phyloP scores from a whole-genome alignment of 2,329 filamentous ascomycete species.

The Aspergillus flavus region DNA sequence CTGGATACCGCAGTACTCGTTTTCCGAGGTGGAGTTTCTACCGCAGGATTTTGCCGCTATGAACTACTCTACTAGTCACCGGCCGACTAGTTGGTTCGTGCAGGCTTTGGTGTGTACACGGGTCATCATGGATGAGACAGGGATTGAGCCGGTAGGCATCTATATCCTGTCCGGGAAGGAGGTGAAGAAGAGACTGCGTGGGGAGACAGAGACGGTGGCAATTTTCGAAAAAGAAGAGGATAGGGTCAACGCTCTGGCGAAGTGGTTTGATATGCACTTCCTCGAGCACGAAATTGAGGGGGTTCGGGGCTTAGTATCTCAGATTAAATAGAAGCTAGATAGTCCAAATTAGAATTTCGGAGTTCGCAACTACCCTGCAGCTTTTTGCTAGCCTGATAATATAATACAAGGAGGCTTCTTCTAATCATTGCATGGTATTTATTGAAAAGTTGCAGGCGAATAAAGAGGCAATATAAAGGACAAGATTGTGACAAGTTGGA shows the following conservation, averaged over 20 bases:
- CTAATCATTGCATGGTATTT: constrained; percentile 22
- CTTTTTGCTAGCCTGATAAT: constrained; percentile 9
- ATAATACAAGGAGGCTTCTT: constrained; percentile 26
- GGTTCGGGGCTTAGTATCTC: constrained; percentile 54
- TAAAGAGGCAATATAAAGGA: constrained; percentile 24
- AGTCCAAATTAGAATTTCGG: neutral
- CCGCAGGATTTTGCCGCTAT: constrained; percentile 63
- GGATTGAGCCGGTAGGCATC: constrained; percentile 54
- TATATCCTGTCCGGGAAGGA: constrained; percentile 54
- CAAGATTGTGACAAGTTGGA: constrained; percentile 25
- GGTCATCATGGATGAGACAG: constrained; percentile 56
- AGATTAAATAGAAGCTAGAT: constrained; percentile 39
- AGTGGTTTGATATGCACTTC: constrained; percentile 57
- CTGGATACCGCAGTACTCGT: constrained; percentile 67
- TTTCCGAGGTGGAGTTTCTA: constrained; percentile 66
- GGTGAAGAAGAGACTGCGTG: constrained; percentile 58
- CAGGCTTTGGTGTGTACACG: constrained; percentile 55
- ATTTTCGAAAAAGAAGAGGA: constrained; percentile 56
- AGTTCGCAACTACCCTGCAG: constrained; percentile 10
- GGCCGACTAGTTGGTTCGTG: constrained; percentile 57
- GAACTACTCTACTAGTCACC: constrained; percentile 59
- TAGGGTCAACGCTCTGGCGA: constrained; percentile 54
- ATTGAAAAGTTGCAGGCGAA: constrained; percentile 20
- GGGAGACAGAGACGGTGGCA: constrained; percentile 52
- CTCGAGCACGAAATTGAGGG: constrained; percentile 53